Evolutionary conservation across 768 basidiomycete species (phyloP).

Genomic region (Rhizopogon vinicolor): DNA sequence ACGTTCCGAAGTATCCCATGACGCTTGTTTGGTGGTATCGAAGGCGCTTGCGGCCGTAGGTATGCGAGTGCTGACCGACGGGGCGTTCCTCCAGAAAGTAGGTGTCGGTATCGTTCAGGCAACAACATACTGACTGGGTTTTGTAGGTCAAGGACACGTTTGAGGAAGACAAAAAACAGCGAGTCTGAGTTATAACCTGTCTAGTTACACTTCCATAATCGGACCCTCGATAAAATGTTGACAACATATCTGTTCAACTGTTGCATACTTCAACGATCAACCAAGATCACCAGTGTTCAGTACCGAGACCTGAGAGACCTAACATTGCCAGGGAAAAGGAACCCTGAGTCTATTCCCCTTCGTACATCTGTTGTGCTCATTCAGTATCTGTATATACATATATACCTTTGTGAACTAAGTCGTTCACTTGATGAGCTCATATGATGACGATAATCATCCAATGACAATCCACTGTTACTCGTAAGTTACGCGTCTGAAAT

Average conservation of each 20-base stretch:
- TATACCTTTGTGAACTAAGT: background rate
- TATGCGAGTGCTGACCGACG: constrained; percentile 58
- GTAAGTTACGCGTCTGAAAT: too few relatives aligned
- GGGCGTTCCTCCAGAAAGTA: constrained; percentile 52
- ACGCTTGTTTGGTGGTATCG: constrained; percentile 54
- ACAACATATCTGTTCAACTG: too few relatives aligned
- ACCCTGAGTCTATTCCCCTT: background rate
- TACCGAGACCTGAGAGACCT: too few relatives aligned
- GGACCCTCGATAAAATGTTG: too few relatives aligned
- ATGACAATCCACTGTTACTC: background rate
- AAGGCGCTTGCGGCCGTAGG: constrained; percentile 66
- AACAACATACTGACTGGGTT: background rate
- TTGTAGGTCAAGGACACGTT: constrained; percentile 38
- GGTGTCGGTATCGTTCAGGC: constrained; percentile 5
- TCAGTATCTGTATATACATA: constrained; percentile 27
- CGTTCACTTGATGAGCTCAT: too few relatives aligned
- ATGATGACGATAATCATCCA: constrained; percentile 13
- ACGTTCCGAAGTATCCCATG: constrained; percentile 50
- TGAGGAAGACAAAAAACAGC: constrained; percentile 31
- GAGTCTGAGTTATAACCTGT: background rate
- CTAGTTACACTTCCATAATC: too few relatives aligned
- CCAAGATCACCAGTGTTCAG: too few relatives aligned
- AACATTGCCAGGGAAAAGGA: too few relatives aligned
- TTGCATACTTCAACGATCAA: too few relatives aligned
- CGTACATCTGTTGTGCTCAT: constrained; percentile 16